Evolutionary conservation across 2,329 filamentous ascomycete genomes (phyloP).

Genomic region (Torrubiella hemipterigena): DNA sequence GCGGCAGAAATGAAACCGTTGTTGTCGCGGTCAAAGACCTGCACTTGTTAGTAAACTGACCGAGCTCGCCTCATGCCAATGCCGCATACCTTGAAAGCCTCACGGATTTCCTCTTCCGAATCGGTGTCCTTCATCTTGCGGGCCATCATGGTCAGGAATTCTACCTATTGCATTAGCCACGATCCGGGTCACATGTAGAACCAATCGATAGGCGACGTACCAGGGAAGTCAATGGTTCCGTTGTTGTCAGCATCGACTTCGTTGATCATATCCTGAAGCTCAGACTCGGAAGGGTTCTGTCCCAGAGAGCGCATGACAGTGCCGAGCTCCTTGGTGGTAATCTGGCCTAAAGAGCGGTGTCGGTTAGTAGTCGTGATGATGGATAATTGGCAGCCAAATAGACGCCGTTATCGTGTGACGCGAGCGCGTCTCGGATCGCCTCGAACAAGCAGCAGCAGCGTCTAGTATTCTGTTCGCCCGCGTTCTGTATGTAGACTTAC

Average conservation of each 20-base stretch:
- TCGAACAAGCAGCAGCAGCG: too few species aligned
- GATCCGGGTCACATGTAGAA: background rate
- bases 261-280: slow-evolving; percentile 90
- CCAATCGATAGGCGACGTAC: slow-evolving; percentile 38
- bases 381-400: too few species aligned
- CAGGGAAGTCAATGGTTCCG: slow-evolving; percentile 83
- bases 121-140: slow-evolving; percentile 92
- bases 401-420: too few species aligned
- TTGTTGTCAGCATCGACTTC: slow-evolving; percentile 90
- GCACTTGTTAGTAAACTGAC: slow-evolving; percentile 1
- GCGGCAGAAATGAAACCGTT: slow-evolving; percentile 86
- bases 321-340: slow-evolving; percentile 82
- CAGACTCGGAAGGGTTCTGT: slow-evolving; percentile 82
- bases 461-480: too few species aligned
- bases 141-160: slow-evolving; percentile 90
- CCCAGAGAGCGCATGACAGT: slow-evolving; percentile 85
- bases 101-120: slow-evolving; percentile 81
- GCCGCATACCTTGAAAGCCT: slow-evolving; percentile 66
- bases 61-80: background rate
- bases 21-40: slow-evolving; percentile 80
- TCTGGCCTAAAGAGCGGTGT: slow-evolving; percentile 51
- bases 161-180: slow-evolving; percentile 26
- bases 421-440: too few species aligned
- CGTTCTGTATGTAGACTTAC: too few species aligned
- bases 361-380: slow-evolving; percentile 3